Base-by-base conservation (phyloP, 495 filamentous ascomycete genomes). In the Xylaria venustula region DNA sequence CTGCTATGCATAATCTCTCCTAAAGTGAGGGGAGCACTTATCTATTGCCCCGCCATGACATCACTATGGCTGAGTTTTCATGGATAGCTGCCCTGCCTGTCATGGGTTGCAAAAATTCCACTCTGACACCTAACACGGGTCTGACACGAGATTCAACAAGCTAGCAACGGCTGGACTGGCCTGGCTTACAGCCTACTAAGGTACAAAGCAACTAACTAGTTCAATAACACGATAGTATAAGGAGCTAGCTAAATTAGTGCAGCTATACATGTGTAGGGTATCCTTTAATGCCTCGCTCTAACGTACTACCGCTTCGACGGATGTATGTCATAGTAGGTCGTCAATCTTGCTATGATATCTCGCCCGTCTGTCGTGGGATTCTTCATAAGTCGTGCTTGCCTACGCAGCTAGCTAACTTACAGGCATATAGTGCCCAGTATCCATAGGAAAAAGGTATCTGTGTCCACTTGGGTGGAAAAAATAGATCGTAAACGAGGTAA, bases 41-140 rank as follows among this genome's bases (percentile, higher is more conserved):
- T 32, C 54, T 47, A 8, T 36, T 41, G 41, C 58, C 41, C 48
- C 58, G 41, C 58, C 49, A 60, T 60, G 58, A 60, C 58, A 19
- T 60, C 58, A 60, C 11, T 14, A 44, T 2, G 14, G n/a, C 9
- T 32, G 9, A 6, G 1, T 40, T 40, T 40, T 40, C 7, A 3
- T 15, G 37, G 14, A 15, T 9, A 36, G 22, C 34, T 25, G 7
- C 50, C 14, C 20, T 53, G 7, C 25, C 9, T 54, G 15, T 54
- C 51, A 41, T 54, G 36, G 20, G 34, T 25, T 12, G n/a, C n/a
- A n/a, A n/a, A n/a, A n/a, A n/a, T n/a, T n/a, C n/a, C n/a, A n/a
- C n/a, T n/a, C n/a, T n/a, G n/a, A n/a, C n/a, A 28, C 22, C 11
- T 34, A 34, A 5, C 32, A 26, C 20, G 32, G 28, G 34, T 12